Percentiles rank a stretch among this genome's conserved stretches.
These are phyloP conservation scores for Rhypophila decipiens DNA, from an alignment of 495 filamentous ascomycete species.

Conservation along the genomic window DNA sequence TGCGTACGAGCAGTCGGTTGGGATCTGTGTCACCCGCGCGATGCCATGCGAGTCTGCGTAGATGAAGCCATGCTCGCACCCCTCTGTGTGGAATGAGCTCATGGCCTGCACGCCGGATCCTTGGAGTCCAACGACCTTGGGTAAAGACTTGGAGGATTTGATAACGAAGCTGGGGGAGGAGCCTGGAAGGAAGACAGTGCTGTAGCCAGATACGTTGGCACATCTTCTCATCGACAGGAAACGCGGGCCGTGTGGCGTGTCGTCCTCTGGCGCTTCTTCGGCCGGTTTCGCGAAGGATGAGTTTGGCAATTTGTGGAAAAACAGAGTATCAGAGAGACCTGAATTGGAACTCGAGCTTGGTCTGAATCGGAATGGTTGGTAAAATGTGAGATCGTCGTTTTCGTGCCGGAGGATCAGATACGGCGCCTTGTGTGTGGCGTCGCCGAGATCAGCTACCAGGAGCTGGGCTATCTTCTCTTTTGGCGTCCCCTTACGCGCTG, in stretches of 20 bases:
- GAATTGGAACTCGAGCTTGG: constrained; percentile 13
- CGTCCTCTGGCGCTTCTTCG: constrained; percentile 28
- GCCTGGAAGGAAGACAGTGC: constrained; percentile 75
- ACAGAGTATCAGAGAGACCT: constrained; percentile 47
- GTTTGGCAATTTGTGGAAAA: constrained; percentile 72
- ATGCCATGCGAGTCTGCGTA: constrained; percentile 64
- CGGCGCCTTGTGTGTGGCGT: constrained; percentile 59
- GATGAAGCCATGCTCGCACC: constrained; percentile 74
- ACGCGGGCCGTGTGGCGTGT: constrained; percentile 33
- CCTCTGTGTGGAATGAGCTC: constrained; percentile 62
- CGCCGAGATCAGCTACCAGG: constrained; percentile 77
- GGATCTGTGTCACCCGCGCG: constrained; percentile 63
- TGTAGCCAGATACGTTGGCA: constrained; percentile 64
- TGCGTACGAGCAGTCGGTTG: constrained; percentile 52
- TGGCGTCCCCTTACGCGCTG: constrained; percentile 58
- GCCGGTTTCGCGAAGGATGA: constrained; percentile 49
- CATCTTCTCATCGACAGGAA: constrained; percentile 54
- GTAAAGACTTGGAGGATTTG: constrained; percentile 65
- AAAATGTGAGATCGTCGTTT: constrained; percentile 78
- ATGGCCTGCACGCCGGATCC: constrained; percentile 59
- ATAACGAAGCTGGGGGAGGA: constrained; percentile 71
- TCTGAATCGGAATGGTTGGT: constrained; percentile 62
- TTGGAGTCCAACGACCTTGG: constrained; percentile 65
- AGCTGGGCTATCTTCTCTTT: constrained; percentile 71
- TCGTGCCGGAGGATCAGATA: constrained; percentile 76